Base-by-base conservation (phyloP, 331 rosid species). In the Erythrophleum ivorense region DNA sequence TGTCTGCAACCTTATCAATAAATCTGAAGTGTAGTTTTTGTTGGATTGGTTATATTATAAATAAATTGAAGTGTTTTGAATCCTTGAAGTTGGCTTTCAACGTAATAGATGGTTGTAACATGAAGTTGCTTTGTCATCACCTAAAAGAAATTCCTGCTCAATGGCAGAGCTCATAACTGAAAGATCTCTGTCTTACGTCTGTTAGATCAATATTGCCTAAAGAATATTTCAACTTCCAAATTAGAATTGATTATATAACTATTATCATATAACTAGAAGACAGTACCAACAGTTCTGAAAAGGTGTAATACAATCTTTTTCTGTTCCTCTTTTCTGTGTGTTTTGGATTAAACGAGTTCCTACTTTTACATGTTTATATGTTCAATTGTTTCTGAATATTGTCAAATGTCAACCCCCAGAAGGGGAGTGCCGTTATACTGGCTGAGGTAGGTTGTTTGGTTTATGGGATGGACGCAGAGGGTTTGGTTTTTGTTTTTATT, bases 21-120 rank as follows among this genome's bases (percentile, higher is more conserved):
- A 62, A 62, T 62, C 12, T 62, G 2, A 31, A 62, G 68, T 12
- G n/a, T 71, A 41, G 33, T 71, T 78, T 40, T 71, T 71, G 50
- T 71, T 77, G 40, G 53, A 43, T 78, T 46, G 24, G 65, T 67
- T 80, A 36, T 72, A 13, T 50, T 52, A 9, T 72, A 29, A 15
- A 53, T 53, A 16, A 53, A 3, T 16, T 53, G 19, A 18, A 53
- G 21, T 7, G 2, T 53, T 53, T 53, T 16, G 50, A 46, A 10
- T 46, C 8, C 14, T 10, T 46, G 50, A 0, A 46, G 21, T 50
- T 50, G 55, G 18, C 55, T 50, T 12, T 50, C 50, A 50, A 14
- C 14, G 13, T 11, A 18, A 14, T 50, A 13, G 55, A 13, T 50
- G 55, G 18, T 13, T 50, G 55, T 50, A 2, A 50, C 9, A 12